Percentiles rank a stretch among this genome's conserved stretches.
Conservation (phyloP, 164 flowering plant species). For the Magnolia kwangsiensis region DNA sequence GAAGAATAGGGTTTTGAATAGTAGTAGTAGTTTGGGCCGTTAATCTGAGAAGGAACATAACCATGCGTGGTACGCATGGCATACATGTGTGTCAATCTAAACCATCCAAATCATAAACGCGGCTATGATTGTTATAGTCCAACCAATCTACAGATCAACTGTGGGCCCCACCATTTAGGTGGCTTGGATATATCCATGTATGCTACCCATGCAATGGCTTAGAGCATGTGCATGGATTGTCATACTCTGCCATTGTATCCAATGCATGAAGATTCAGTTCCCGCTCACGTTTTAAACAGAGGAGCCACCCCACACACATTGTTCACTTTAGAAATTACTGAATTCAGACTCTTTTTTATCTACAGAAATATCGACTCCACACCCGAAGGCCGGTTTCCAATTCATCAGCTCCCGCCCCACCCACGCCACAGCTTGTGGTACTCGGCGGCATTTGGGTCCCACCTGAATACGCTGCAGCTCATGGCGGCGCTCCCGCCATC, state of each 20-base stretch:
- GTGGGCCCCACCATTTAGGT: no score
- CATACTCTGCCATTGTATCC: not conserved
- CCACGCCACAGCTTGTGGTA: slow-evolving; percentile 78
- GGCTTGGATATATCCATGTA: no score
- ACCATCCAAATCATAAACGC: not conserved
- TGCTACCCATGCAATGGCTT: no score
- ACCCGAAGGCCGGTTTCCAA: slow-evolving; percentile 87
- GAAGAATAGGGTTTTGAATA: no score
- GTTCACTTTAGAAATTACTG: not conserved
- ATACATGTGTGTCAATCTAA: not conserved
- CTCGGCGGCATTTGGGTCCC: slow-evolving; percentile 99
- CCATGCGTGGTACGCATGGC: not conserved
- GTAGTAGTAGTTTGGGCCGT: no score
- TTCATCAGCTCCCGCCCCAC: slow-evolving; percentile 57
- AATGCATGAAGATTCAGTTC: not conserved
- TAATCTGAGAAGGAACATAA: no score
- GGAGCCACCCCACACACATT: not conserved
- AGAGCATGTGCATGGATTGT: not conserved
- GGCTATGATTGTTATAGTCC: no score
- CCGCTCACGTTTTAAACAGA: no score
- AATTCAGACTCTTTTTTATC: not conserved
- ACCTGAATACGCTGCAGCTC: slow-evolving; percentile 76
- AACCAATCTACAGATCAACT: no score
- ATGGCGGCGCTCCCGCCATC: slow-evolving; percentile 39
- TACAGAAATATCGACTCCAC: slow-evolving; percentile 95